A percentile compares a stretch with the other conserved stretches of the same genome.
phyloP scores from a whole-genome alignment of 1,139 yeast genomes.

The Meyerozyma sp. region DNA sequence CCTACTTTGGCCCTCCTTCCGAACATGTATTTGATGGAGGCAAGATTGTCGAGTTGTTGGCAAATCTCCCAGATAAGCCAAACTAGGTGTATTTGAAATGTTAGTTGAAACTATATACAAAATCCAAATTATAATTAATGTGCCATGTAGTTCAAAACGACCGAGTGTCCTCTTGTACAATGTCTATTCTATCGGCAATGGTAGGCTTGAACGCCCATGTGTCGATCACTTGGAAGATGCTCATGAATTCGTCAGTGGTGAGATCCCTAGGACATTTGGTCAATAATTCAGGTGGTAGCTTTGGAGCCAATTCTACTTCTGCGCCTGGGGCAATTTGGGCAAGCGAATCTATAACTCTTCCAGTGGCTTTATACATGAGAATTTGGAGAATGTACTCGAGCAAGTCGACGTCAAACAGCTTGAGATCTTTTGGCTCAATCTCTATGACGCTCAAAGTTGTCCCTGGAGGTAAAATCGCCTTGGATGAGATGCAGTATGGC shows the following conservation, averaged over 20 bases:
- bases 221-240: slow-evolving; percentile 48
- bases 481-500: slow-evolving; percentile 25
- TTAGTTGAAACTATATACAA: neutral
- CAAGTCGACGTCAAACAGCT: slow-evolving; percentile 43
- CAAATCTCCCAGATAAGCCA: slow-evolving; percentile 29
- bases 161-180: neutral
- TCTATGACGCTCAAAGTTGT: slow-evolving; percentile 47
- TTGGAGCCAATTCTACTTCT: slow-evolving; percentile 46
- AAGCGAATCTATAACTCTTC: slow-evolving; percentile 44
- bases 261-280: slow-evolving; percentile 46
- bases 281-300: slow-evolving; percentile 31
- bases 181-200: slow-evolving; percentile 16
- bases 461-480: slow-evolving; percentile 19
- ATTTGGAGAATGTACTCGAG: slow-evolving; percentile 67
- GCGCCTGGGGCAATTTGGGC: slow-evolving; percentile 80
- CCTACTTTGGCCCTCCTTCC: slow-evolving; percentile 37
- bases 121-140: no score
- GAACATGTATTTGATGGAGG: slow-evolving; percentile 37
- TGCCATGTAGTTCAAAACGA: neutral
- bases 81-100: neutral
- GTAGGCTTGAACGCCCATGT: slow-evolving; percentile 87
- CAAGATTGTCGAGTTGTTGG: slow-evolving; percentile 37
- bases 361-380: slow-evolving; percentile 50
- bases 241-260: slow-evolving; percentile 47
- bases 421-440: slow-evolving; percentile 43